Evolutionary conservation across 805 yeast species (phyloP), one percentile per base, ranked within the genome.

Genomic region (Lipomyces yamanashiensis): DNA sequence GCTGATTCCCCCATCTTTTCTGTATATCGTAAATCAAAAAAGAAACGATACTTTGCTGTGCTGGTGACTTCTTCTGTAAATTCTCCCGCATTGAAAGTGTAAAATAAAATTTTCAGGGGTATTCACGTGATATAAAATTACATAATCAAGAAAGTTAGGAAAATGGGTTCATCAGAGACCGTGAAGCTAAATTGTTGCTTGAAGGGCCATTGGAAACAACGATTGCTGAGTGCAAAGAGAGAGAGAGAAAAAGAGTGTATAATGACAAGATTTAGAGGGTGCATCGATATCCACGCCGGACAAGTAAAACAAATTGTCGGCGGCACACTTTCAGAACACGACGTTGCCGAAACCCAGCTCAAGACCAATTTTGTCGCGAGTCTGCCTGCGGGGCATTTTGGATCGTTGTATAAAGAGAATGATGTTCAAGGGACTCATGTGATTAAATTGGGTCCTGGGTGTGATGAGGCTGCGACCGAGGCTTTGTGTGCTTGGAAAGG

Each of bases 291-390:
- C 63, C 99, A 95, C 75, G 84, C 88, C 7, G 99, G 99, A 1
- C 88, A 90, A 70, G 99, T 95, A 65, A 95, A 95, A 73, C 99
- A 95, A 75, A 95, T 95, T 59, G 98, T 95, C 0, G 99, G 99
- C 7, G 96, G 97, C 0, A 89, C 97, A 0, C 79, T 95, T 21
- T 80, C 82, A 0, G 77, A 79, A 10, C 87, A 86, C 63, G 87
- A 85, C 67, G 76, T 75, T n/a, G 72, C 75, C 8, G 83, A 79
- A 13, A 65, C 72, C 0, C 79, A 28, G 5, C 28, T 85, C 8
- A 75, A 83, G 33, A 89, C 95, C 6, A 95, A 95, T 75, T 92
- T 89, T 73, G 89, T 92, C 4, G 86, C 96, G 1, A 76, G 82
- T 34, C 82, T 88, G 53, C 87, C 96, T 0, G 83, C 97, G 1